phyloP scores from a whole-genome alignment of 805 yeast species.

The Candida nanaspora region DNA sequence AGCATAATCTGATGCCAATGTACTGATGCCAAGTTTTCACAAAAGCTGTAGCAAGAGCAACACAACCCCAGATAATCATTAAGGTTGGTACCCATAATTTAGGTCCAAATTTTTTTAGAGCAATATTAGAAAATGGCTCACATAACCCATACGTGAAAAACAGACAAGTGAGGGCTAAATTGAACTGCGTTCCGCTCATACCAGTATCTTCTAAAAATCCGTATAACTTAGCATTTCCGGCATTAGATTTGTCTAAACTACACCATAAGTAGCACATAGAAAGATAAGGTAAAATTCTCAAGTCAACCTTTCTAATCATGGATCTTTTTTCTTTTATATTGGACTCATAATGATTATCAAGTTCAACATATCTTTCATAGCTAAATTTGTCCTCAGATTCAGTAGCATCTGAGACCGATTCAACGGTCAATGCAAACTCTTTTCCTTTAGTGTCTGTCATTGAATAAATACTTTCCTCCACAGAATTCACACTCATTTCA shows the following conservation, averaged over 20 bases:
- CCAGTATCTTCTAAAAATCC: slow-evolving; percentile 20
- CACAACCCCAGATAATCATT: slow-evolving; percentile 32
- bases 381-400: slow-evolving; percentile 4
- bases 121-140: slow-evolving; percentile 32
- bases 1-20: slow-evolving; percentile 25
- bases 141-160: slow-evolving; percentile 33
- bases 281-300: slow-evolving; percentile 18
- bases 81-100: slow-evolving; percentile 31
- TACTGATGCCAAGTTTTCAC: slow-evolving; percentile 14
- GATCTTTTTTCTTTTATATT: slow-evolving; percentile 15
- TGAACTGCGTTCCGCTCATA: slow-evolving; percentile 30
- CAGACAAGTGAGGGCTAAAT: slow-evolving; percentile 33
- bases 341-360: slow-evolving; percentile 9
- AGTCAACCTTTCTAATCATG: slow-evolving; percentile 19
- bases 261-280: slow-evolving; percentile 22
- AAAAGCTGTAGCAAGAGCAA: slow-evolving; percentile 26
- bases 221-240: slow-evolving; percentile 27
- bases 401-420: slow-evolving; percentile 2
- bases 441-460: slow-evolving; percentile 2
- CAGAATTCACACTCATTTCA: not conserved
- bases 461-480: not conserved
- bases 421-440: not conserved
- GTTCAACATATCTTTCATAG: slow-evolving; percentile 8
- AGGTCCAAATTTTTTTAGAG: slow-evolving; percentile 28
- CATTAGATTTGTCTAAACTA: slow-evolving; percentile 27